A percentile compares a stretch with the other conserved stretches of the same genome.
These are phyloP conservation scores for Saccharomycopsis schoenii DNA, from an alignment of 805 yeast species.

Conservation along the genomic window DNA sequence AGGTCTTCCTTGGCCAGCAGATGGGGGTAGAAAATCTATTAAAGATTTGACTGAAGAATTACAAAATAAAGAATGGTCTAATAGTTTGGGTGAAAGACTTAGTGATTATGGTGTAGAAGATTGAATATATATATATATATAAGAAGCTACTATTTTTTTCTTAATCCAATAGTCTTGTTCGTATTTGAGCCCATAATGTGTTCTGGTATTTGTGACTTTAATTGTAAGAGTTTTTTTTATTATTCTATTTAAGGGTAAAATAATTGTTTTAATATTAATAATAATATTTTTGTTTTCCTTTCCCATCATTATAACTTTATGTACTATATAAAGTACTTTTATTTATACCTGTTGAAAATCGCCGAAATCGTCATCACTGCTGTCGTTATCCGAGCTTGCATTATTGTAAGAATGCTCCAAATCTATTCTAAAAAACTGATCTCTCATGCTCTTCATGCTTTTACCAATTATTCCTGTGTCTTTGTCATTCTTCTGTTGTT, in stretches of 20 bases:
- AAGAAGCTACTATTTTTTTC: neutral
- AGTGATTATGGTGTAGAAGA: conserved; percentile 84
- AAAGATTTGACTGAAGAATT: conserved; percentile 12
- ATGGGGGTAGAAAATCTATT: conserved; percentile 45
- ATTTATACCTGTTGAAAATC: conserved; percentile 9
- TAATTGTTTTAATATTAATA: neutral
- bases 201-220: neutral
- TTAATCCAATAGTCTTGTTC: no score
- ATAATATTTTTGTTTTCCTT: neutral
- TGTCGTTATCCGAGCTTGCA: conserved; percentile 10
- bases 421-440: neutral
- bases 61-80: conserved; percentile 40
- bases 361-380: conserved; percentile 17
- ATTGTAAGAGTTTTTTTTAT: neutral
- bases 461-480: neutral
- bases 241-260: neutral
- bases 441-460: neutral
- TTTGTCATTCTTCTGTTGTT: neutral
- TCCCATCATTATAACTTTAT: neutral
- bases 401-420: neutral
- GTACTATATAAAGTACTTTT: no score
- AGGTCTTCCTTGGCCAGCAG: conserved; percentile 89
- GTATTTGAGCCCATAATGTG: no score
- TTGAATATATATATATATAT: conserved; percentile 36
- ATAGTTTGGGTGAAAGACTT: conserved; percentile 74